Base-by-base conservation (phyloP, 2,329 filamentous ascomycete species). In the Claviceps purpurea region DNA sequence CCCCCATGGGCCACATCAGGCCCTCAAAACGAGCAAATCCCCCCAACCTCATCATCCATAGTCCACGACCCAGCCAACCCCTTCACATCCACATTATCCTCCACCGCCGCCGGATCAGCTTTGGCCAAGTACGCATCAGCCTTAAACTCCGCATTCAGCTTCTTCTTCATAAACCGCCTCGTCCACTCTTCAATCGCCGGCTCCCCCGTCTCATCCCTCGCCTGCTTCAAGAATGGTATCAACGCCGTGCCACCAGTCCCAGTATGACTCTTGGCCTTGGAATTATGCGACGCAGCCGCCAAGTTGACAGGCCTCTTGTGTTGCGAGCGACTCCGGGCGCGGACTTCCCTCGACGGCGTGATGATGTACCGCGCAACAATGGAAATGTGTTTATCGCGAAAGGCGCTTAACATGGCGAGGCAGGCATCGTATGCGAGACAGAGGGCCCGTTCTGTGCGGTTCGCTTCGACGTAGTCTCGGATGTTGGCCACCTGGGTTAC, bases 291-390 rank as follows among this genome's bases (percentile, higher is more conserved):
- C 1, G 78, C 76, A 2, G 78, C 75, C 2, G 82, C 82, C 13
- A 90, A 73, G 58, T 90, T 88, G 50, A 79, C 54, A 58, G 63
- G 62, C 57, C 65, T 69, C 41, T 73, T 77, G 55, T 74, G 80
- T 52, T 74, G 73, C 37, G 81, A 81, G 45, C 81, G 77, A 54
- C 79, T 78, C 46, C 82, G 72, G 1, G 78, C 80, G 50, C 84
- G 76, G 6, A 82, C 79, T 66, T 91, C 85, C 24, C 86, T 82
- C 1, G 87, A 90, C 45, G 91, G 90, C 58, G 93, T 74, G 61
- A 98, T 86, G 66, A 98, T 95, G 72, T 97, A 98, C 42, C 93
- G 85, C 4, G 89, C 89, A 18, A 98, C 93, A 60, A 98, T 91
- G 65, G 89, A 87, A 61, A 98, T 95, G 67, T 98, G 93, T 67